Evolutionary conservation across 2,329 filamentous ascomycete genomes (phyloP).

Genomic region (Arthrobotrys megalospora): DNA sequence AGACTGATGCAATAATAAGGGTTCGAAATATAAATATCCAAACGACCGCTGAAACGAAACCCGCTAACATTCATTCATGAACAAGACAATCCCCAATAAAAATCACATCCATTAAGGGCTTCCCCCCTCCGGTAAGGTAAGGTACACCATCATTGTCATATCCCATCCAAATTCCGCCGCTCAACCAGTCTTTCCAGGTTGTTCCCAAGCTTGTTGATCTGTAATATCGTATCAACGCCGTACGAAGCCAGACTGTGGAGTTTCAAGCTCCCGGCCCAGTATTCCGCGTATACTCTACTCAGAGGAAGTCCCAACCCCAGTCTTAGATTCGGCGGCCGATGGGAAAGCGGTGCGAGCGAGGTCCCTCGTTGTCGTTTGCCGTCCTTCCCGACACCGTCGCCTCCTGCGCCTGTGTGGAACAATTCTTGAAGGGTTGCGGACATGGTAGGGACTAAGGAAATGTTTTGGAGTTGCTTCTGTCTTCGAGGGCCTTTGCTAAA

Average conservation of each 20-base stretch:
- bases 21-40: neutral
- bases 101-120: neutral
- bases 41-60: neutral
- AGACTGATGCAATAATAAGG: neutral
- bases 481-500: slow-evolving; percentile 90
- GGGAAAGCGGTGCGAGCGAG: slow-evolving; percentile 84
- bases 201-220: slow-evolving; percentile 96
- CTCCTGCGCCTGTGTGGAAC: slow-evolving; percentile 64
- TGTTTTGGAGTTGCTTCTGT: slow-evolving; percentile 83
- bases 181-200: slow-evolving; percentile 88
- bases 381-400: slow-evolving; percentile 50
- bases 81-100: slow-evolving; percentile 9
- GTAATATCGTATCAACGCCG: slow-evolving; percentile 93
- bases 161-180: slow-evolving; percentile 67
- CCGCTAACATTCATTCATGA: slow-evolving; percentile 8
- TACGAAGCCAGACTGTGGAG: slow-evolving; percentile 81
- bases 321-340: slow-evolving; percentile 85
- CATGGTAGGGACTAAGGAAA: slow-evolving; percentile 88
- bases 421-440: slow-evolving; percentile 94
- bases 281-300: slow-evolving; percentile 95
- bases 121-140: neutral
- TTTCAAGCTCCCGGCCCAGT: slow-evolving; percentile 85
- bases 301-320: slow-evolving; percentile 94
- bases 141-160: slow-evolving; percentile 56
- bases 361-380: slow-evolving; percentile 66